Evolutionary conservation across 2,329 filamentous ascomycete genomes (phyloP), one percentile per base, ranked within the genome.

Genomic region (Penicillium olsonii): DNA sequence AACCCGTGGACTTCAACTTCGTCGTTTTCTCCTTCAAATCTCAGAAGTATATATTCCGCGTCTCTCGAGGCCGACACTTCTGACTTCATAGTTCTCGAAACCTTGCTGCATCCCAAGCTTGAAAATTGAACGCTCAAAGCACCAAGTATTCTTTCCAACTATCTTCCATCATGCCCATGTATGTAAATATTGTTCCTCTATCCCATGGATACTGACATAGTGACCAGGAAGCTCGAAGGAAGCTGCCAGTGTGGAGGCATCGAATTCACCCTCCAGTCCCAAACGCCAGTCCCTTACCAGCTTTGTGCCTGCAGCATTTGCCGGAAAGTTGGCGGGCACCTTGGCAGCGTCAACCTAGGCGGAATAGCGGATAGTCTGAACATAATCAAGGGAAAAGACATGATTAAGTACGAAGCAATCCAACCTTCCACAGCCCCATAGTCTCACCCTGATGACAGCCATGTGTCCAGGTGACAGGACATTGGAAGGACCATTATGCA

Each of bases 241-340:
- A 77, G 74, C 59, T 78, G 75, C 64, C 76, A 78, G 58, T 78
- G 75, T 55, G 75, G 76, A 43, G 63, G 65, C 31, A 64, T 78
- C n/a, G 68, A 76, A 62, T 78, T 78, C 54, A 68, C 65, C 4
- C 62, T 78, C 7, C 57, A 76, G 44, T 77, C 74, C 2, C 65
- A 73, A 27, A 78, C 75, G 0, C 75, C 75, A 0, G 73, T 76
- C 0, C 76, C 75, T 0, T 78, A 77, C 50, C 75, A 78, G 56
- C 64, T 78, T 24, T 78, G 76, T 47, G 73, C 73, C 29, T 78
- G 75, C 57, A 73, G 73, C 52, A 78, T 78, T 55, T 78, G 75
- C 49, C 74, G 75, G 41, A 78, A 78, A 61, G 66, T 75, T 24
- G 72, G 71, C 11, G 75, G 75, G 12, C 71, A 75, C 52, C 63